Percentiles rank a stretch among this genome's conserved stretches.
These are phyloP conservation scores for Samsoniella hepiali DNA, from an alignment of 2,329 filamentous ascomycete species.

Conservation along the genomic window DNA sequence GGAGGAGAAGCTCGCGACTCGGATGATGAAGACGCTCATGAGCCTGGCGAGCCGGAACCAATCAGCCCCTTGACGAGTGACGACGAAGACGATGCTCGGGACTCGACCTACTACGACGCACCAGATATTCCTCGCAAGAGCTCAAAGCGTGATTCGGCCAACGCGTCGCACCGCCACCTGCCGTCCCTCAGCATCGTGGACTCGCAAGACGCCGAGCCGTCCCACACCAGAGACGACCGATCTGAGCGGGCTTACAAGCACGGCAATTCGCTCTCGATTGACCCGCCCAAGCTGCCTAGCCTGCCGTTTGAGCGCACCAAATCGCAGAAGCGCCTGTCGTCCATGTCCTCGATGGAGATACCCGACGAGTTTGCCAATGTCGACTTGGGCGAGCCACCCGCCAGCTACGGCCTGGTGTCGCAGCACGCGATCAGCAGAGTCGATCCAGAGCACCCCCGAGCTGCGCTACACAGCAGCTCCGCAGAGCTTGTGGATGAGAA, in stretches of 20 bases:
- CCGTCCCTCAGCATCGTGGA: slow-evolving; percentile 36
- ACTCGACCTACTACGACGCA: slow-evolving; percentile 29
- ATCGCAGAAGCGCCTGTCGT: slow-evolving; percentile 51
- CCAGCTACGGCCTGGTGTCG: slow-evolving; percentile 55
- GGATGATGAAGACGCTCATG: slow-evolving; percentile 35
- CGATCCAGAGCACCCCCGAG: slow-evolving; percentile 43
- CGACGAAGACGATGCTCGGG: slow-evolving; percentile 36
- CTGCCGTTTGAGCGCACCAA: slow-evolving; percentile 57
- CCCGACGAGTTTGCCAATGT: slow-evolving; percentile 45
- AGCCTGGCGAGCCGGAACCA: slow-evolving; percentile 27
- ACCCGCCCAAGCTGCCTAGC: slow-evolving; percentile 33
- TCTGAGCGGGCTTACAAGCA: slow-evolving; percentile 17
- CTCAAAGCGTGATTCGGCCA: slow-evolving; percentile 57
- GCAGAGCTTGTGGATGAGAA: slow-evolving; percentile 55
- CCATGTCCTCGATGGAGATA: slow-evolving; percentile 48
- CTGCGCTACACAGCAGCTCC: slow-evolving; percentile 50
- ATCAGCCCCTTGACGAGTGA: slow-evolving; percentile 33
- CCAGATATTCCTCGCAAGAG: slow-evolving; percentile 69
- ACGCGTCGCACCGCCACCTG: slow-evolving; percentile 31
- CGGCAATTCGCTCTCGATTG: slow-evolving; percentile 23
- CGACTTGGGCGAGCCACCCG: slow-evolving; percentile 46
- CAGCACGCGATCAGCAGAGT: slow-evolving; percentile 56
- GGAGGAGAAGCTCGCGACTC: slow-evolving; percentile 46
- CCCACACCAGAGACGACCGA: neutral
- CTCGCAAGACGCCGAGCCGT: slow-evolving; percentile 20